phyloP scores from a whole-genome alignment of 148 eudicot species.

The Nepenthes gracilis region DNA sequence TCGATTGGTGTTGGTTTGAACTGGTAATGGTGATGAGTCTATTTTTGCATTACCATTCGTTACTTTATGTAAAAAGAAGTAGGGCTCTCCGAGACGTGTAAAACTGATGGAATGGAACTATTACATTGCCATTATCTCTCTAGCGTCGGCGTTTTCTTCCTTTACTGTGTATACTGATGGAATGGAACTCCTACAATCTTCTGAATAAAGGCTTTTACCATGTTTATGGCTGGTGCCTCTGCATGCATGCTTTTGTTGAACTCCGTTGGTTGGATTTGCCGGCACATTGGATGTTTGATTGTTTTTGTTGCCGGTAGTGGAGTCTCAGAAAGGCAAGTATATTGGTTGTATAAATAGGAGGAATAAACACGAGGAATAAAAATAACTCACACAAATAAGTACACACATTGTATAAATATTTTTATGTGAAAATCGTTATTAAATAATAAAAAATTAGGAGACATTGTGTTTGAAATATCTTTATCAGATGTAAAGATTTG shows the following conservation, averaged over 20 bases:
- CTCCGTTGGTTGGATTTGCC: too few species aligned
- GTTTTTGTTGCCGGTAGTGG: too few species aligned
- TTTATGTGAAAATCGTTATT: too few species aligned
- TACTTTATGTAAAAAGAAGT: constrained; percentile 22
- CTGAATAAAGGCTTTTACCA: neutral
- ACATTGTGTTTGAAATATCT: too few species aligned
- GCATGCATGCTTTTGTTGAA: neutral
- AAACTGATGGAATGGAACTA: constrained; percentile 2
- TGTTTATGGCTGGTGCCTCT: neutral
- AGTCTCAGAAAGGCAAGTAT: too few species aligned
- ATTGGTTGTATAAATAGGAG: too few species aligned
- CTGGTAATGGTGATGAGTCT: constrained; percentile 18
- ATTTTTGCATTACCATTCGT: constrained; percentile 15
- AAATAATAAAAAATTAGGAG: too few species aligned
- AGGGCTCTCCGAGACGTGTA: constrained; percentile 23
- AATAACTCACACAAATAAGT: too few species aligned
- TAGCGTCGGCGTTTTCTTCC: neutral
- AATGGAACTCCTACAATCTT: neutral
- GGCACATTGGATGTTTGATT: too few species aligned
- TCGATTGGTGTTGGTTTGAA: constrained; percentile 3
- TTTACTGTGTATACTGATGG: neutral
- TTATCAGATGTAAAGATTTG: too few species aligned
- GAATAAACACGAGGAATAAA: too few species aligned
- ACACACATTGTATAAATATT: too few species aligned
- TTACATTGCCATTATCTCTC: neutral